Evolutionary conservation across 805 yeast species (phyloP).

Genomic region (Metschnikowia noctiluminum): DNA sequence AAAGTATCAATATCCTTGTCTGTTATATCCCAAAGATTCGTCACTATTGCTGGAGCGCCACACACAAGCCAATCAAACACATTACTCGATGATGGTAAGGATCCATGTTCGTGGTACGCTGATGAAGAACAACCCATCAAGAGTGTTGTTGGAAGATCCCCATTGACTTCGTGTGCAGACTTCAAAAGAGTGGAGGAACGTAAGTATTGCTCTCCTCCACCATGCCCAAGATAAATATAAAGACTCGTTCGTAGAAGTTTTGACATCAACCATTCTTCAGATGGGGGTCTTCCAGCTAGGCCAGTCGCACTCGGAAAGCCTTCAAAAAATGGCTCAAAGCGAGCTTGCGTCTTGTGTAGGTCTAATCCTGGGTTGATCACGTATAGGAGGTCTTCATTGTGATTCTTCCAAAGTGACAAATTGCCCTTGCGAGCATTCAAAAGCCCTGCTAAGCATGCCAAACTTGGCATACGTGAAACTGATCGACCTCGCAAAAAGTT

Average conservation of each 20-base stretch:
- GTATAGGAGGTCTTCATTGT: conserved; percentile 35
- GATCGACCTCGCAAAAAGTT: conserved; percentile 52
- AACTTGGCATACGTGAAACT: conserved; percentile 74
- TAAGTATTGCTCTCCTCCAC: conserved; percentile 89
- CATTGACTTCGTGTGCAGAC: conserved; percentile 26
- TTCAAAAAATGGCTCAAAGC: conserved; percentile 46
- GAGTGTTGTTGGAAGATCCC: conserved; percentile 54
- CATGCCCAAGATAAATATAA: conserved; percentile 88
- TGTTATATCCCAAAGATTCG: conserved; percentile 94
- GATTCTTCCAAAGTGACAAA: conserved; percentile 3
- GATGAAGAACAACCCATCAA: conserved; percentile 94
- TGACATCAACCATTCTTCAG: conserved; percentile 47
- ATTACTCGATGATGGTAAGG: conserved; percentile 72
- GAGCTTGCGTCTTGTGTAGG: conserved; percentile 59
- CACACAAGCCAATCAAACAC: conserved; percentile 71
- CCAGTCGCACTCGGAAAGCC: conserved; percentile 49
- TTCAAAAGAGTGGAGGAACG: conserved; percentile 47
- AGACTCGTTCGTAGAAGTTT: conserved; percentile 42
- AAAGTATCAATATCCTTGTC: conserved; percentile 91
- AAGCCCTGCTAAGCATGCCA: conserved; percentile 37
- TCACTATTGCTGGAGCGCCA: conserved; percentile 80
- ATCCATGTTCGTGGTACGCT: conserved; percentile 51
- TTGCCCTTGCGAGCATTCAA: conserved; percentile 19
- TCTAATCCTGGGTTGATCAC: conserved; percentile 84
- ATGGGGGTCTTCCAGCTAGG: conserved; percentile 51